phyloP scores from a whole-genome alignment of 345 rosid species.

The Salix exigua region DNA sequence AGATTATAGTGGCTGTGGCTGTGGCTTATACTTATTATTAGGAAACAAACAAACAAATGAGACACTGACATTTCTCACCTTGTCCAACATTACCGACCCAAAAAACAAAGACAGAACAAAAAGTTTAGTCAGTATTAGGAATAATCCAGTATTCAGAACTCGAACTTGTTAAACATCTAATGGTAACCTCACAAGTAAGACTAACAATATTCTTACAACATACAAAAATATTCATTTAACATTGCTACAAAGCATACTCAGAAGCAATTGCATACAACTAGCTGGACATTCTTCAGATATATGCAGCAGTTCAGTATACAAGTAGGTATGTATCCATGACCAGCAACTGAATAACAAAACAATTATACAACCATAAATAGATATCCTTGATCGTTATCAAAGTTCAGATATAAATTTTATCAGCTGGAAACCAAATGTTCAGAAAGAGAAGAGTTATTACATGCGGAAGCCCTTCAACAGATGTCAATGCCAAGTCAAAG shows the following conservation, averaged over 20 bases:
- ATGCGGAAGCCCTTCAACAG: conserved; percentile 64
- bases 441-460: conserved; percentile 36
- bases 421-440: not conserved
- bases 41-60: not conserved
- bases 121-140: not conserved
- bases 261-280: not conserved
- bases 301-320: not conserved
- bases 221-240: too few relatives aligned
- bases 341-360: not conserved
- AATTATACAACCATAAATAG: not conserved
- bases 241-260: not conserved
- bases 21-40: not conserved
- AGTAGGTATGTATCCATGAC: not conserved
- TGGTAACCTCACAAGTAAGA: too few relatives aligned
- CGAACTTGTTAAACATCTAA: too few relatives aligned
- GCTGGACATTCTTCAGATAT: not conserved
- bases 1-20: not conserved
- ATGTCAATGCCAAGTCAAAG: conserved; percentile 89
- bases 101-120: not conserved
- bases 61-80: not conserved
- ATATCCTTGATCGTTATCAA: not conserved
- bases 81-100: too few relatives aligned
- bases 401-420: not conserved
- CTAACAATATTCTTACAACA: not conserved
- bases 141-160: not conserved